These are phyloP conservation scores for Umbellularia californica DNA, from an alignment of 164 flowering plant genomes.

Conservation along the genomic window DNA sequence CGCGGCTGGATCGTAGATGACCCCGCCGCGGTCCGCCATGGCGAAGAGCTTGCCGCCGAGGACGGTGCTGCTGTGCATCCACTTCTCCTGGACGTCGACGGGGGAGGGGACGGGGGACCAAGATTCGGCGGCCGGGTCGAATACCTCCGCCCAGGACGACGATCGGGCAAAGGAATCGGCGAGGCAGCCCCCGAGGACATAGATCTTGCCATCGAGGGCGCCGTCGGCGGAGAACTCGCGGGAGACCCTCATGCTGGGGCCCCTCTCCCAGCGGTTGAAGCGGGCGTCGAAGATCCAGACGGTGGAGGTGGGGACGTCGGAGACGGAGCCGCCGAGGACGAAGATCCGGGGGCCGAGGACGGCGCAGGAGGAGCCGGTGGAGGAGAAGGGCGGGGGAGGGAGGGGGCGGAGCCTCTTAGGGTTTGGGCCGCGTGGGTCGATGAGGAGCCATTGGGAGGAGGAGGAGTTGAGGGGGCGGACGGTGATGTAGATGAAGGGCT, in stretches of 20 bases:
- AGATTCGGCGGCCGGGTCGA: slow-evolving; percentile 38
- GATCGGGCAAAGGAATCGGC: slow-evolving; percentile 53
- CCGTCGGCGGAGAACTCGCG: slow-evolving; percentile 78
- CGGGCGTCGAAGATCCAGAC: slow-evolving; percentile 70
- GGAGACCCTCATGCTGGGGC: slow-evolving; percentile 61
- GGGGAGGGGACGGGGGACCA: slow-evolving; percentile 60
- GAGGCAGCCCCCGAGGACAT: slow-evolving; percentile 76
- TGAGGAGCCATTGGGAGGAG: slow-evolving; percentile 44
- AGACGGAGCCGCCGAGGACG: slow-evolving; percentile 63
- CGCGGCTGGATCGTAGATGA: slow-evolving; percentile 40
- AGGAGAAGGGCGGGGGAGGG: slow-evolving; percentile 37
- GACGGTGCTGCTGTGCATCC: slow-evolving; percentile 94
- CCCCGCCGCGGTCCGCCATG: slow-evolving; percentile 81
- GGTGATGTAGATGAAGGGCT: slow-evolving; percentile 46
- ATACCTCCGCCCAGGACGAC: slow-evolving; percentile 76
- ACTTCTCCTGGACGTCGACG: slow-evolving; percentile 54
- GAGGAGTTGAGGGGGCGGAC: slow-evolving; percentile 32
- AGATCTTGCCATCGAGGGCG: slow-evolving; percentile 51
- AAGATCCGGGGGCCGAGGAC: slow-evolving; percentile 43
- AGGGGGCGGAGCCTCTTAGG: slow-evolving; percentile 28
- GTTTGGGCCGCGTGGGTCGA: slow-evolving; percentile 13
- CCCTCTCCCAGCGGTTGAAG: slow-evolving; percentile 47
- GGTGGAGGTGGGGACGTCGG: slow-evolving; percentile 41
- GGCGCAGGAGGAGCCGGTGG: slow-evolving; percentile 52
- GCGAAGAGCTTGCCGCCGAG: slow-evolving; percentile 51